These are phyloP conservation scores for Jaltomata sinuosa DNA, from an alignment of 257 asterid genomes.

Conservation along the genomic window DNA sequence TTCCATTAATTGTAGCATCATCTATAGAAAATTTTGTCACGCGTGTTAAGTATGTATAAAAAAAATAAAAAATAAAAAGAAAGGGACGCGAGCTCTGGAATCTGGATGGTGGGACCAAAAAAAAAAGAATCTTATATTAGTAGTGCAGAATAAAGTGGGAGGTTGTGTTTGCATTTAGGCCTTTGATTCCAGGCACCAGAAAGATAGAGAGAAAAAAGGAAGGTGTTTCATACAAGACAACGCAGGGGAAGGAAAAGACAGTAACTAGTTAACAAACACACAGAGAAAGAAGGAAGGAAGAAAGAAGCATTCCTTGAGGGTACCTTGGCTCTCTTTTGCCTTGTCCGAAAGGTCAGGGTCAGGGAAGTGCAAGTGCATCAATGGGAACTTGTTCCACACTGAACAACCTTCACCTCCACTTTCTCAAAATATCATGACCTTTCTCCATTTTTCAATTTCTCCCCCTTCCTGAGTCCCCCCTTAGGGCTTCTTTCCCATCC, in stretches of 20 bases:
- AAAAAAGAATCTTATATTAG: neutral
- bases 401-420: neutral
- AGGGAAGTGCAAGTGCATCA: too few species aligned
- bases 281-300: constrained; percentile 1
- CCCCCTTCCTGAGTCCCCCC: neutral
- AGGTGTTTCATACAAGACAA: neutral
- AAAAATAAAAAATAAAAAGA: neutral
- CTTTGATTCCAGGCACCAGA: neutral
- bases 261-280: neutral
- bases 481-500: constrained; percentile 17
- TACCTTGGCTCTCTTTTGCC: constrained; percentile 11
- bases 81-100: neutral
- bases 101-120: neutral
- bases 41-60: neutral
- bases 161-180: neutral
- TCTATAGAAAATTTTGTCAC: neutral
- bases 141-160: neutral
- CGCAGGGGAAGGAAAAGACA: neutral
- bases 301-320: neutral
- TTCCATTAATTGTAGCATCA: neutral
- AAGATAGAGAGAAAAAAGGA: neutral
- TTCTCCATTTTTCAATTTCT: neutral
- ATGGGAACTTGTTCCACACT: constrained; percentile 4
- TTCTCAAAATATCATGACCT: neutral
- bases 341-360: constrained; percentile 22